Evolutionary conservation across 768 basidiomycete species (phyloP).

Genomic region (Phlebiopsis gigantea): DNA sequence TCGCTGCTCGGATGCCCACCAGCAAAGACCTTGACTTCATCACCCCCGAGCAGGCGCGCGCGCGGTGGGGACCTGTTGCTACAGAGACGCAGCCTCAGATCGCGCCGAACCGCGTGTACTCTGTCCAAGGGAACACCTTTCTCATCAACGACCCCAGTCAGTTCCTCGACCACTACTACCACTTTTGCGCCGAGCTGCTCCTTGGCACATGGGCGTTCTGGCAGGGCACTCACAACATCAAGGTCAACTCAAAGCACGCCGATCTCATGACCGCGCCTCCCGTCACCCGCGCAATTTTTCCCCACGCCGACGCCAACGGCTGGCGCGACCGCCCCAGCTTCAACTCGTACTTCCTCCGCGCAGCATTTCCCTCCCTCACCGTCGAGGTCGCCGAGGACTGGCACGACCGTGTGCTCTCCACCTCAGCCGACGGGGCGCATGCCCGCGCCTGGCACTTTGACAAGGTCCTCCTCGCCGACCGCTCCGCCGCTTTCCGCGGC

Average conservation of each 20-base stretch:
- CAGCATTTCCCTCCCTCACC: slow-evolving; percentile 64
- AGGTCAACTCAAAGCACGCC: slow-evolving; percentile 16
- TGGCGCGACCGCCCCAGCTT: slow-evolving; percentile 80
- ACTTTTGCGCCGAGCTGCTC: slow-evolving; percentile 78
- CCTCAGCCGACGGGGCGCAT: slow-evolving; percentile 12
- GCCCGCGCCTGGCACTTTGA: slow-evolving; percentile 65
- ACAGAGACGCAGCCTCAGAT: slow-evolving; percentile 12
- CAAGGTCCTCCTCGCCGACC: slow-evolving; percentile 61
- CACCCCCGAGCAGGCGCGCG: slow-evolving; percentile 50
- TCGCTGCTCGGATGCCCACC: slow-evolving; percentile 63
- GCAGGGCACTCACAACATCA: slow-evolving; percentile 41
- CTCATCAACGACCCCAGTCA: slow-evolving; percentile 65
- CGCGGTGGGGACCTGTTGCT: slow-evolving; percentile 47
- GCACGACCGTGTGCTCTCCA: slow-evolving; percentile 48
- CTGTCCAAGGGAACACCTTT: slow-evolving; percentile 71
- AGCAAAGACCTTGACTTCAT: slow-evolving; percentile 56
- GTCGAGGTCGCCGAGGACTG: slow-evolving; percentile 71
- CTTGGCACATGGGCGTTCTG: slow-evolving; percentile 74
- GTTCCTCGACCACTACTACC: slow-evolving; percentile 85
- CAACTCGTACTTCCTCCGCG: slow-evolving; percentile 71
- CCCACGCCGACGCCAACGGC: slow-evolving; percentile 48
- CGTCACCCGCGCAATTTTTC: slow-evolving; percentile 67
- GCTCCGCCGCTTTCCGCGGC: slow-evolving; percentile 73
- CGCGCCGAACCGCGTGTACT: slow-evolving; percentile 49
- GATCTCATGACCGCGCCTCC: slow-evolving; percentile 39